Base-by-base conservation (phyloP, 495 filamentous ascomycete genomes). In the Penicillium diatomitis region DNA sequence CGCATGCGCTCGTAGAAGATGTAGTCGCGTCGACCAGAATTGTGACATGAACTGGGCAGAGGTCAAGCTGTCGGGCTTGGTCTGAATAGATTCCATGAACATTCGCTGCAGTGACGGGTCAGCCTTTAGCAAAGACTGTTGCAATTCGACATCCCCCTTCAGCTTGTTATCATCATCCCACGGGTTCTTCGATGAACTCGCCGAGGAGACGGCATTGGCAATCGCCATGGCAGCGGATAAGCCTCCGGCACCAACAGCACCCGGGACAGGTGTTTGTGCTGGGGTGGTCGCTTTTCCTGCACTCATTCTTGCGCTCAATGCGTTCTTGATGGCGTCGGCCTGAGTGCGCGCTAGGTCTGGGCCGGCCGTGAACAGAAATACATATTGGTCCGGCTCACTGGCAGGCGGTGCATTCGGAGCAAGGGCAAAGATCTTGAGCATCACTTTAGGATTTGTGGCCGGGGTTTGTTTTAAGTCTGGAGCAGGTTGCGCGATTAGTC, bases 11-110 rank as follows among this genome's bases (percentile, higher is more conserved):
- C 94, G 84, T 9, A 98, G 75, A 2, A 96, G 71, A 65, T 86
- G 87, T 33, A 90, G 72, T 12, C 94, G 75, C 4, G 85, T 84
- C 3, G 88, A 85, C 92, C 92, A 98, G 71, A 98, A 98, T 62
- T 94, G 91, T 2, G 81, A 71, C 53, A 87, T 85, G 61, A 96
- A 95, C 51, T 88, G 79, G 0, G 76, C 72, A 11, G 85, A 79
- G 0, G 83, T 80, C 49, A 97, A 79, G 1, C 85, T 83, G 4
- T 89, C 85, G 2, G 90, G 87, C 56, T 91, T 94, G 4, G 83
- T 84, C 32, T 76, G 71, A 31, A 85, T 65, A 0, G 87, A 81
- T 55, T 96, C 87, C 65, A 83, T 79, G 64, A 95, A 95, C 50
- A 87, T 91, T 54, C 82, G 77, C 38, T 81, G 78, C 10, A 98